A percentile compares a stretch with the other conserved stretches of the same genome.
Evolutionary conservation across 2,329 filamentous ascomycete genomes (phyloP).

Genomic region (Camillea tinctor): DNA sequence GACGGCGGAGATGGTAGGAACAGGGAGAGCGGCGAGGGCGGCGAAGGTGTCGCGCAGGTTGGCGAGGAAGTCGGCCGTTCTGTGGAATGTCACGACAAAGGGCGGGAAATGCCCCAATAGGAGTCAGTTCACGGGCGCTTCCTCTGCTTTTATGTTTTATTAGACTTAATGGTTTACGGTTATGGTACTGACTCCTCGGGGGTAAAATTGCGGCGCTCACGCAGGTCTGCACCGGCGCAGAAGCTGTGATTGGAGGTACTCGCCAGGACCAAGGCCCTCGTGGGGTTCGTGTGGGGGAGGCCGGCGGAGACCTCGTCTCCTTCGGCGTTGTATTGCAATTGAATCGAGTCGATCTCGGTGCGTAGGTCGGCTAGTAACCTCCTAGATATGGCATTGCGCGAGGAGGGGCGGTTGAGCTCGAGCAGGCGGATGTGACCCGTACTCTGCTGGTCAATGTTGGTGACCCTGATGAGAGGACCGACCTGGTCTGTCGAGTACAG

Average conservation of each 20-base stretch:
- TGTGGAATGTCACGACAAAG: constrained; percentile 37
- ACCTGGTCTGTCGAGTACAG: constrained; percentile 42
- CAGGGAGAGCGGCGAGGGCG: constrained; percentile 69
- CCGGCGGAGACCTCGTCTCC: constrained; percentile 53
- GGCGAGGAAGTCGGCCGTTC: constrained; percentile 75
- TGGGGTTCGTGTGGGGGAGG: constrained; percentile 52
- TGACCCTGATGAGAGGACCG: constrained; percentile 63
- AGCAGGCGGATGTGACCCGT: constrained; percentile 85
- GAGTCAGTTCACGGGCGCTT: constrained; percentile 9
- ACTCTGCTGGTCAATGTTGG: constrained; percentile 71
- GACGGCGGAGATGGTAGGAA: constrained; percentile 88
- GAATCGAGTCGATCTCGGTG: constrained; percentile 70
- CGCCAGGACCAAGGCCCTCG: constrained; percentile 78
- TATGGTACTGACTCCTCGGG: constrained; percentile 65
- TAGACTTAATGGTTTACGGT: neutral
- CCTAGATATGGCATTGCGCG: constrained; percentile 87
- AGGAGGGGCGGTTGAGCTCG: constrained; percentile 78
- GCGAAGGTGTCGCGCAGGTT: constrained; percentile 75
- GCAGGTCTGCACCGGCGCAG: constrained; percentile 92
- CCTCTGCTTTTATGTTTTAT: constrained; percentile 10
- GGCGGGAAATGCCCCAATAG: neutral
- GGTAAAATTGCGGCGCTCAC: constrained; percentile 77
- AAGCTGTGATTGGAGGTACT: constrained; percentile 86
- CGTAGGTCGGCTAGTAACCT: constrained; percentile 71
- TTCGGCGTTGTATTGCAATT: constrained; percentile 56